These are phyloP conservation scores for Cnidoscolus chayamansa DNA, from an alignment of 441 rosid species.

Conservation along the genomic window DNA sequence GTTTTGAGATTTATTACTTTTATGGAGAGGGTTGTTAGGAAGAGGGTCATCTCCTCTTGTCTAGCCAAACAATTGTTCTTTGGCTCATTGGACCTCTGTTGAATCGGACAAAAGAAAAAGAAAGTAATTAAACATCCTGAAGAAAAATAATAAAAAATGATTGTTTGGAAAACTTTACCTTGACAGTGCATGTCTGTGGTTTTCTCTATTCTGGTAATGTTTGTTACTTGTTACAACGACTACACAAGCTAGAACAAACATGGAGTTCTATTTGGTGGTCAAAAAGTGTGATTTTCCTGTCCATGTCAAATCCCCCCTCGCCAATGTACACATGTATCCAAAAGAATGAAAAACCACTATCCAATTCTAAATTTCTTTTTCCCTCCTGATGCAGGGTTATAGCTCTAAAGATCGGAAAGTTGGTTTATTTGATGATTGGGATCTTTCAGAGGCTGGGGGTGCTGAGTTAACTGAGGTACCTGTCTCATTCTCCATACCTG, in stretches of 20 bases:
- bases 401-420: slow-evolving; percentile 77
- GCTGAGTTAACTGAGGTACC: slow-evolving; percentile 73
- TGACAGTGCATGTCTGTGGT: background rate
- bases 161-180: background rate
- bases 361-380: slow-evolving; percentile 5
- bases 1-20: no score
- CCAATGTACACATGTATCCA: background rate
- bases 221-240: background rate
- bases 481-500: slow-evolving; percentile 8
- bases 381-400: slow-evolving; percentile 61
- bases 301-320: background rate
- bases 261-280: background rate
- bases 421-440: slow-evolving; percentile 83
- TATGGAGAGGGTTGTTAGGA: no score
- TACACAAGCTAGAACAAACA: background rate
- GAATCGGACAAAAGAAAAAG: background rate
- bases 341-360: background rate
- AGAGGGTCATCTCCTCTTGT: no score
- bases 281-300: background rate
- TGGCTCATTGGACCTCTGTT: no score
- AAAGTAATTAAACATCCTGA: background rate
- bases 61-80: no score
- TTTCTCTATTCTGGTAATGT: background rate
- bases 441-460: slow-evolving; percentile 74
- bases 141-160: background rate